These are phyloP conservation scores for Cyclocybe cylindracea DNA, from an alignment of 768 basidiomycete genomes.

Conservation along the genomic window DNA sequence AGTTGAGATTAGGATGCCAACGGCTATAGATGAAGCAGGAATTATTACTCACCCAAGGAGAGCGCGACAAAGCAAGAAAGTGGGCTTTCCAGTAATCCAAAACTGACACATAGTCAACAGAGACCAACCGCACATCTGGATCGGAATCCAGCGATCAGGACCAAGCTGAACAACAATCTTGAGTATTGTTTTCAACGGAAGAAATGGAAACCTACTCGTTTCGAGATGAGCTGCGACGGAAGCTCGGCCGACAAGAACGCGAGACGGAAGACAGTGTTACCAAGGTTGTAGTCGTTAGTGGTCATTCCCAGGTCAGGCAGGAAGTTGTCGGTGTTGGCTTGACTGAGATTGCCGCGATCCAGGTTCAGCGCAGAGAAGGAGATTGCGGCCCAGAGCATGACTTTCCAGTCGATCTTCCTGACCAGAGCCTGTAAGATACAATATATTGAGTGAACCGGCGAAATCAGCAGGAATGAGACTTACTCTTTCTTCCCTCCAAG, in stretches of 20 bases:
- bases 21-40: background rate
- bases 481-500: slow-evolving; percentile 53
- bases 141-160: slow-evolving; percentile 66
- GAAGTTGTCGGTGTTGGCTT: slow-evolving; percentile 61
- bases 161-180: slow-evolving; percentile 39
- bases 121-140: slow-evolving; percentile 57
- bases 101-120: slow-evolving; percentile 54
- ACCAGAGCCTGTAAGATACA: slow-evolving; percentile 38
- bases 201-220: slow-evolving; percentile 38
- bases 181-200: background rate
- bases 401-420: slow-evolving; percentile 61
- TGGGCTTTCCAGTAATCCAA: slow-evolving; percentile 51
- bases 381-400: slow-evolving; percentile 56
- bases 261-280: slow-evolving; percentile 54
- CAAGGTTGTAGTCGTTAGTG: slow-evolving; percentile 57
- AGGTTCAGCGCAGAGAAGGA: slow-evolving; percentile 59
- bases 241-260: slow-evolving; percentile 57
- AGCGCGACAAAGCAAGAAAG: slow-evolving; percentile 50
- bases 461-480: slow-evolving; percentile 1
- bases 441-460: background rate
- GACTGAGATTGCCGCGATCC: slow-evolving; percentile 53
- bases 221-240: slow-evolving; percentile 64
- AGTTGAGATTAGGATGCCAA: background rate
- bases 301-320: slow-evolving; percentile 56
- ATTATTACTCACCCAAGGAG: slow-evolving; percentile 37